These are phyloP conservation scores for Rhizopogon vulgaris DNA, from an alignment of 768 basidiomycete genomes.

Conservation along the genomic window DNA sequence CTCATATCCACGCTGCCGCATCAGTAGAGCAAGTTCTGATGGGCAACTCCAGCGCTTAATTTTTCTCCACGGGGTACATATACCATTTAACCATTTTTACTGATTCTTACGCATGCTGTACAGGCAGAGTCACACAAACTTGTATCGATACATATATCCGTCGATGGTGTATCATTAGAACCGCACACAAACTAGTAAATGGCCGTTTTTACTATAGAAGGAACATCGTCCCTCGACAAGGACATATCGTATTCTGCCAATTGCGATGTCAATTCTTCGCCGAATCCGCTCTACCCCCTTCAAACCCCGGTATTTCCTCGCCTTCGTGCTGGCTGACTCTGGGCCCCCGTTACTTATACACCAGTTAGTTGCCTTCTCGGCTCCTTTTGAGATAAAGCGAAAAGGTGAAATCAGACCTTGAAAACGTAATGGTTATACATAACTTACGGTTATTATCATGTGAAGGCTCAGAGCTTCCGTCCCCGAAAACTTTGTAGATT, in stretches of 20 bases:
- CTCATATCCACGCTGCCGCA: slow-evolving; percentile 29
- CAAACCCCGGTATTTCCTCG: no score
- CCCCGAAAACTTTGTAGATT: background rate
- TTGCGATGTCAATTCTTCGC: no score
- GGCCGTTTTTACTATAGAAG: background rate
- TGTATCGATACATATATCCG: background rate
- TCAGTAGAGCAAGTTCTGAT: slow-evolving; percentile 6
- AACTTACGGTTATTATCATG: background rate
- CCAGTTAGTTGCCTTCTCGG: background rate
- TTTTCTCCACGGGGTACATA: background rate
- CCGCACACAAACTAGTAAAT: background rate
- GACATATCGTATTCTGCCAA: no score
- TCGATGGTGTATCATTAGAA: background rate
- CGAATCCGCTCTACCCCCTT: no score
- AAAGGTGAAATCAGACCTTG: background rate
- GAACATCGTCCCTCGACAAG: no score
- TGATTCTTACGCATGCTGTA: background rate
- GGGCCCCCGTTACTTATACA: no score
- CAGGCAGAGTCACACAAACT: background rate
- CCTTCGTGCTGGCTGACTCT: no score
- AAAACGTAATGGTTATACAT: background rate
- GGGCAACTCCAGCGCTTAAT: background rate
- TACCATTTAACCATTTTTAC: background rate
- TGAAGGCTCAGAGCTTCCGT: background rate
- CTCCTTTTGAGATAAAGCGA: background rate